Base-by-base conservation (phyloP, 257 asterid genomes). In the Striga asiatica region DNA sequence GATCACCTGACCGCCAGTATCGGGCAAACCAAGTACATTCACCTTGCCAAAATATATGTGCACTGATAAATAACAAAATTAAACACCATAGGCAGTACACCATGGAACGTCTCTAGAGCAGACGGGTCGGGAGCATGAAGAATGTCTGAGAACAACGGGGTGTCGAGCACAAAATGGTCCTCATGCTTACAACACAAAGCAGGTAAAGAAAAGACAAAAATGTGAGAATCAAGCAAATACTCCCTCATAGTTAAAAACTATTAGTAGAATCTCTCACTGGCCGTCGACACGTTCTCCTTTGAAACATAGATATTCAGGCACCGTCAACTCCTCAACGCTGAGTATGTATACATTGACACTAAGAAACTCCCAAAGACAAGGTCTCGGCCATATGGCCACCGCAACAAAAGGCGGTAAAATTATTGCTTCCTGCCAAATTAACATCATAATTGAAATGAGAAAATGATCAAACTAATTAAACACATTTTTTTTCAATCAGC, bases 1-100 rank as follows among this genome's bases (percentile, higher is more conserved):
- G 27, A 31, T 56, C 76, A 91, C 98, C 99, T 92, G 99, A 70
- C 99, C 99, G 45, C 99, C 99, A n/a, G 97, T 92, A 71, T 92
- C 99, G 0, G 99, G 99, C 71, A 92, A 78, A 47, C 99, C 99
- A 58, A 92, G 77, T 51, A 92, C 99, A 76, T 92, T 92, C 67
- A 91, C 99, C 72, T 92, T 97, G 55, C 99, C 97, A 70, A 92
- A 92, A 72, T 82, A 92, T 57, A 97, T 97, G 57, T 92, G 99
- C 38, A 82, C 65, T 0, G 99, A 92, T 65, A 92, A 76, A 92
- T 78, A 69, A 73, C 97, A 45, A 92, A 97, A 64, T 88, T 79
- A 60, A 88, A 92, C 71, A 92, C 94, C 94, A 92, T 92, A 6
- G 99, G 97, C 60, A 88, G 47, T 77, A 94, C 78, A 65, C 99